These are phyloP conservation scores for Tylopilus vinaceipallidus DNA, from an alignment of 768 basidiomycete species.

Conservation along the genomic window DNA sequence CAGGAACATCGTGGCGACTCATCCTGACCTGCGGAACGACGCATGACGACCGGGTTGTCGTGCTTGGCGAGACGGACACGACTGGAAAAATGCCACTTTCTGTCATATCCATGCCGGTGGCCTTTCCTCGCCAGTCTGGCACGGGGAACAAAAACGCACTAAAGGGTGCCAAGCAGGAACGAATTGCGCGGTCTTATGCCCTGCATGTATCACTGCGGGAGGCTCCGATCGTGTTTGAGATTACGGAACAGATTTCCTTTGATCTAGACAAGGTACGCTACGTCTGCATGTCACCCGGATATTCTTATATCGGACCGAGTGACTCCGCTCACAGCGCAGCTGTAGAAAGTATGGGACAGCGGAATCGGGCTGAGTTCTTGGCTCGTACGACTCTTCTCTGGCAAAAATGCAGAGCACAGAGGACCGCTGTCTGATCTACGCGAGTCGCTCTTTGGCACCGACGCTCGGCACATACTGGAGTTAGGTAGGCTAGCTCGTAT, in stretches of 20 bases:
- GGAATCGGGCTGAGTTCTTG: conserved; percentile 84
- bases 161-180: conserved; percentile 57
- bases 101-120: conserved; percentile 69
- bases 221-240: conserved; percentile 35
- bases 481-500: conserved; percentile 47
- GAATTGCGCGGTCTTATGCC: conserved; percentile 42
- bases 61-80: conserved; percentile 40
- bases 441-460: conserved; percentile 39
- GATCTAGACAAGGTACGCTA: conserved; percentile 95
- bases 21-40: conserved; percentile 46
- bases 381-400: conserved; percentile 46
- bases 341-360: conserved; percentile 95
- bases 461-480: conserved; percentile 55
- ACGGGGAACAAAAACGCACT: conserved; percentile 4
- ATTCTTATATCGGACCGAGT: neutral
- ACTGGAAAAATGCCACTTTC: conserved; percentile 50
- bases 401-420: neutral
- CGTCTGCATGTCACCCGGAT: conserved; percentile 13
- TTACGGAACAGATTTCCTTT: conserved; percentile 83
- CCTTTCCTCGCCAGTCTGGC: conserved; percentile 33
- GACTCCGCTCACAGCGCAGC: conserved; percentile 12
- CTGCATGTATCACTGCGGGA: conserved; percentile 3
- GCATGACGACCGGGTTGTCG: conserved; percentile 33
- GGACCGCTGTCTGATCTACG: conserved; percentile 21
- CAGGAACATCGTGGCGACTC: conserved; percentile 58